Percentiles rank a stretch among this genome's conserved stretches.
Evolutionary conservation across 163 green algal species (phyloP).

Genomic region (Volvox carteri): DNA sequence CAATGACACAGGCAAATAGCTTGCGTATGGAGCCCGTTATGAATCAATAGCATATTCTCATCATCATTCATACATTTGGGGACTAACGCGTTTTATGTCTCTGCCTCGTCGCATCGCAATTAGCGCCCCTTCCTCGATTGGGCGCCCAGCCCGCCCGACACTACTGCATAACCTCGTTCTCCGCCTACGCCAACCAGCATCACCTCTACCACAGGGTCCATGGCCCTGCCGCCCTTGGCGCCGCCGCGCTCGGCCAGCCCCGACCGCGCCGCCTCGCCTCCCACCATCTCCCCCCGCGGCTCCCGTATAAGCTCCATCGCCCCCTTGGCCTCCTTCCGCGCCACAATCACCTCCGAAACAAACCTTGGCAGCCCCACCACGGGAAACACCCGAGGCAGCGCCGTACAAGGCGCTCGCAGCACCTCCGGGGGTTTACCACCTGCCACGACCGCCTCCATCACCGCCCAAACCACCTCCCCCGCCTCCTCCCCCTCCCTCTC

Average conservation of each 20-base stretch:
- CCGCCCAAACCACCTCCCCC: neutral
- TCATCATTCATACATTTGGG: no score
- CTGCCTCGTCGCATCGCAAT: neutral
- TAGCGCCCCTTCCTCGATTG: neutral
- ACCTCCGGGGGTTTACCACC: neutral
- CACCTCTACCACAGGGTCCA: neutral
- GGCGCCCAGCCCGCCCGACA: neutral
- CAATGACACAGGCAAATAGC: no score
- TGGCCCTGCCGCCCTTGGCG: constrained; percentile 9
- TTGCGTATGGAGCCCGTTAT: no score
- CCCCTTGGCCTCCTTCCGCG: constrained; percentile 3
- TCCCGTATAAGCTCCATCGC: neutral
- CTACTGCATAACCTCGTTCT: no score
- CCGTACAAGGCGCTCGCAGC: neutral
- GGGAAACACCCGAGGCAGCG: neutral
- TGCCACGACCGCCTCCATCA: neutral
- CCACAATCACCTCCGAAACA: neutral
- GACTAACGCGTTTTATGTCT: no score
- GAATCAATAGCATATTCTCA: no score
- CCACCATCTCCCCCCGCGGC: neutral
- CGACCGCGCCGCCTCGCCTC: constrained; percentile 18
- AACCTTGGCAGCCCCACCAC: neutral
- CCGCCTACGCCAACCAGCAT: no score
- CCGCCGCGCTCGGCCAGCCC: constrained; percentile 9
- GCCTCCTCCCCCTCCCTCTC: neutral